phyloP scores from a whole-genome alignment of 129 eudicot genomes.

The Sambucus nigra region DNA sequence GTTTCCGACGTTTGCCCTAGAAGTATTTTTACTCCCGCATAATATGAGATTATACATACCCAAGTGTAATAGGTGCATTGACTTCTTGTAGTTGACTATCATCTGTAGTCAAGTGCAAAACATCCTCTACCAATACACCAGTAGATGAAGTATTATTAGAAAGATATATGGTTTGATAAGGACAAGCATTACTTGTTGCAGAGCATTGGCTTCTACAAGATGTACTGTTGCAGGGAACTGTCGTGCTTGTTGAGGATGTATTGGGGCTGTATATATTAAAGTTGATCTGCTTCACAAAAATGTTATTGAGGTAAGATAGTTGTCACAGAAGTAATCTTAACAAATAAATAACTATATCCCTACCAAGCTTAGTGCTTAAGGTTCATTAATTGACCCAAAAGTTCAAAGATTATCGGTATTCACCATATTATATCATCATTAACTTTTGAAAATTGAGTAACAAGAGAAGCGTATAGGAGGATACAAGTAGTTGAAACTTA shows the following conservation, averaged over 20 bases:
- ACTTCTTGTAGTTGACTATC: slow-evolving; percentile 29
- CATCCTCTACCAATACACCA: slow-evolving; percentile 77
- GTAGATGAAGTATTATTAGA: slow-evolving; percentile 63
- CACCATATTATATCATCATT: too few species aligned
- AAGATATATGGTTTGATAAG: slow-evolving; percentile 61
- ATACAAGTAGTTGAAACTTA: neutral
- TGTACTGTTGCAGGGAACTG: slow-evolving; percentile 59
- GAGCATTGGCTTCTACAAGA: slow-evolving; percentile 50
- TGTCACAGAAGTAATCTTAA: neutral
- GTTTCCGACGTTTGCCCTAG: neutral
- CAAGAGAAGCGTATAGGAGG: neutral
- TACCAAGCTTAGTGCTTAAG: neutral
- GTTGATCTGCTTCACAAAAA: slow-evolving; percentile 34
- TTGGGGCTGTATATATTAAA: slow-evolving; percentile 77
- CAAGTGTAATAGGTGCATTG: slow-evolving; percentile 59
- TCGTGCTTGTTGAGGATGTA: slow-evolving; percentile 50
- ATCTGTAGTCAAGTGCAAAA: slow-evolving; percentile 58
- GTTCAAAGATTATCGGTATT: neutral
- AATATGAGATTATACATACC: slow-evolving; percentile 38
- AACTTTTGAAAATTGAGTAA: neutral
- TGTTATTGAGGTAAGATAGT: neutral
- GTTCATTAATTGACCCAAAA: neutral
- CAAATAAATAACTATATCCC: neutral
- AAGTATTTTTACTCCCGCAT: neutral
- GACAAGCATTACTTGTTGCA: slow-evolving; percentile 42